A percentile compares a stretch with the other conserved stretches of the same genome.
These are phyloP conservation scores for Physaria fendleri DNA, from an alignment of 345 rosid species.

Conservation along the genomic window DNA sequence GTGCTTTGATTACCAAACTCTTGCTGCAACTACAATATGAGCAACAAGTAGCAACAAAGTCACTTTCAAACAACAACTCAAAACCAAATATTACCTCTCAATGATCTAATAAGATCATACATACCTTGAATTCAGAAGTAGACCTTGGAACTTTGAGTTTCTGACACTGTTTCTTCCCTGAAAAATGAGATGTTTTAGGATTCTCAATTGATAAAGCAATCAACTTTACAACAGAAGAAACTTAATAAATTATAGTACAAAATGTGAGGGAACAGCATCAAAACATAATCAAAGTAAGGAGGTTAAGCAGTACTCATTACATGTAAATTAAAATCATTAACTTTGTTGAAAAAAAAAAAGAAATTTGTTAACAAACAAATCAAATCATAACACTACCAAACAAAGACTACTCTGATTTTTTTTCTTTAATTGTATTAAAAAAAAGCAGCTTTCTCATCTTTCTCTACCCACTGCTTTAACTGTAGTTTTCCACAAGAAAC, in stretches of 20 bases:
- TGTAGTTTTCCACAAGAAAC: constrained; percentile 20
- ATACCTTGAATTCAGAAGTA: constrained; percentile 58
- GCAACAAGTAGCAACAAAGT: constrained; percentile 29
- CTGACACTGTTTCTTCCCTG: constrained; percentile 56
- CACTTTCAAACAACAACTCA: constrained; percentile 16
- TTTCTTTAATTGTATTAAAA: too few relatives aligned
- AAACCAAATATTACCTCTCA: neutral
- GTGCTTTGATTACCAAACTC: constrained; percentile 35
- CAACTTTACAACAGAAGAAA: constrained; percentile 26
- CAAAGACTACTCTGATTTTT: constrained; percentile 29
- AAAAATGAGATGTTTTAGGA: constrained; percentile 25
- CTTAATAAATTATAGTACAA: too few relatives aligned
- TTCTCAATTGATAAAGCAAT: constrained; percentile 15
- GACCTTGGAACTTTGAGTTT: constrained; percentile 37
- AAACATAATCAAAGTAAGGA: constrained; percentile 3
- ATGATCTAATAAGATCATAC: constrained; percentile 22
- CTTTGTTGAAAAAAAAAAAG: constrained; percentile 14
- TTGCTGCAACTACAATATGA: constrained; percentile 40
- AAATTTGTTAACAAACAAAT: constrained; percentile 30
- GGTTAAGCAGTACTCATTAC: constrained; percentile 29
- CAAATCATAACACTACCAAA: constrained; percentile 40
- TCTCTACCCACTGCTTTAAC: constrained; percentile 28
- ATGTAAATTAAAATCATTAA: constrained; percentile 36
- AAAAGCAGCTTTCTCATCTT: constrained; percentile 24
- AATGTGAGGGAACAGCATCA: constrained; percentile 11